Conservation (phyloP, 805 yeast genomes). For the Candida parachauliodes region DNA sequence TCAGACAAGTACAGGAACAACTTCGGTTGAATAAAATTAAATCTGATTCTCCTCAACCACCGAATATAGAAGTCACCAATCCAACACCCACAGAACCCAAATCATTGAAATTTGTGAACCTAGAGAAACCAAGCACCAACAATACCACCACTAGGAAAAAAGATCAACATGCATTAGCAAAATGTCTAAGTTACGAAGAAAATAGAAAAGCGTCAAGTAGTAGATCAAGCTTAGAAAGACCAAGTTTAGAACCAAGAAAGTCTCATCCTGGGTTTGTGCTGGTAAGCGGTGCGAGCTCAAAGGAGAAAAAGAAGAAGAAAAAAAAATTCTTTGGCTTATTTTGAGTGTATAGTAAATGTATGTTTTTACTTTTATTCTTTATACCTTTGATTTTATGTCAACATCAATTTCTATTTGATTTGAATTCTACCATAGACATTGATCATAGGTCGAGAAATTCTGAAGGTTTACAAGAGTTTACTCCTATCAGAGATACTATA, state of each 20-base stretch:
- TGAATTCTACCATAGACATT: neutral
- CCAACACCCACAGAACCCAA: conserved; percentile 17
- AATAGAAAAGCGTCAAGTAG: conserved; percentile 1
- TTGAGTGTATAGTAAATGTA: conserved; percentile 2
- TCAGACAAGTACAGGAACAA: conserved; percentile 9
- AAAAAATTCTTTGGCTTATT: conserved; percentile 15
- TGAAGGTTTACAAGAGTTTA: conserved; percentile 26
- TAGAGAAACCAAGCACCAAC: conserved; percentile 15
- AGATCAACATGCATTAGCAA: conserved; percentile 18
- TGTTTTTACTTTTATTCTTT: neutral
- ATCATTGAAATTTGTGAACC: conserved; percentile 28
- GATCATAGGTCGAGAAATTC: neutral
- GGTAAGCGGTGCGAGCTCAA: neutral
- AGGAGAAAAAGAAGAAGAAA: conserved; percentile 26
- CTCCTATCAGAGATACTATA: conserved; percentile 34
- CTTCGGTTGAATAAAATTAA: conserved; percentile 13
- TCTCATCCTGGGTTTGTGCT: conserved; percentile 35
- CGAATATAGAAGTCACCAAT: conserved; percentile 3
- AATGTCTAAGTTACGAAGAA: conserved; percentile 38
- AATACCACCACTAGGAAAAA: conserved; percentile 11
- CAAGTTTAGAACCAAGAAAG: conserved; percentile 31
- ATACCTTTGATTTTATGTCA: neutral
- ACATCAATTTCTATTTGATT: neutral
- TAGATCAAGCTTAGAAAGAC: conserved; percentile 13
- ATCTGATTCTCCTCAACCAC: conserved; percentile 8